Evolutionary conservation across 2,329 filamentous ascomycete genomes (phyloP).

Genomic region (Podosphaera xanthii): DNA sequence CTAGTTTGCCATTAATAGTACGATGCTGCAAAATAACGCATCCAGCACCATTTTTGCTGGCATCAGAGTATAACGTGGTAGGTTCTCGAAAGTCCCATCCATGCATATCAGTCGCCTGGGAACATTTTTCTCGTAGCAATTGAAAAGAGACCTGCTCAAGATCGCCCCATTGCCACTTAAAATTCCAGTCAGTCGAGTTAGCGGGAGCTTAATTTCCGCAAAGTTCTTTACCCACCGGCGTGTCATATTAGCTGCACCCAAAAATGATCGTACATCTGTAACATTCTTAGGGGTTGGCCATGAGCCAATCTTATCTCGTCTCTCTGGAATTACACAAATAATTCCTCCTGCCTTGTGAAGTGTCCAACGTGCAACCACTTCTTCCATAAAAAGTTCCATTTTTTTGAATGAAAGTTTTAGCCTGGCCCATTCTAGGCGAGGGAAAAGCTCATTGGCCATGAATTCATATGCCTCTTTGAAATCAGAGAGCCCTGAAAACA

Average conservation of each 20-base stretch:
- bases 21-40: neutral
- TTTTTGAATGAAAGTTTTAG: neutral
- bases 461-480: too few species aligned
- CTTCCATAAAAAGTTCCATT: neutral
- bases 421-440: too few species aligned
- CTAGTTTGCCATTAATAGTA: too few species aligned
- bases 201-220: too few species aligned
- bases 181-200: too few species aligned
- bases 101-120: neutral
- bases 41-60: neutral
- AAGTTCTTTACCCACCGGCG: too few species aligned
- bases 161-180: too few species aligned
- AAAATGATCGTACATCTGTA: neutral
- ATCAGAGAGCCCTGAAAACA: too few species aligned
- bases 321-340: neutral
- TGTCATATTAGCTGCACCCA: too few species aligned
- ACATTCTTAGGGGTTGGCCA: neutral
- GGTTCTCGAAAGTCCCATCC: neutral
- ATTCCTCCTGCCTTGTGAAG: neutral
- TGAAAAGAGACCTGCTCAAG: neutral
- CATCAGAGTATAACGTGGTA: neutral
- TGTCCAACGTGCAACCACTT: neutral
- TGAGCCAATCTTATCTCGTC: neutral
- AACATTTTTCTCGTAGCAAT: neutral
- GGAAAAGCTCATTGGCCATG: too few species aligned